Evolutionary conservation across 2,329 filamentous ascomycete genomes (phyloP).

Genomic region (Leptodontidium sp.): DNA sequence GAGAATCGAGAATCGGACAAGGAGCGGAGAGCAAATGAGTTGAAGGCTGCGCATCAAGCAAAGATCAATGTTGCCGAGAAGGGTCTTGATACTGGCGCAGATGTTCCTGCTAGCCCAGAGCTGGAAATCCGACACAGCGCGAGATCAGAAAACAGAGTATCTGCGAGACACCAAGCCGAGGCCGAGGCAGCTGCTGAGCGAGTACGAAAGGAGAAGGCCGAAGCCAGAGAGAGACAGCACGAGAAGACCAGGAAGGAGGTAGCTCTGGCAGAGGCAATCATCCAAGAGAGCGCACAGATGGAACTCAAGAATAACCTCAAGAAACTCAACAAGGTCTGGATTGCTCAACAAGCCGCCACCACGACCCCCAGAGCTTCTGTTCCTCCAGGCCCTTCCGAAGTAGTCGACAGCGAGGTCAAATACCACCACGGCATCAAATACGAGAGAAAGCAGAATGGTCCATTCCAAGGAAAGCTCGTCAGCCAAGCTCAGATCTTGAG

Average conservation of each 20-base stretch:
- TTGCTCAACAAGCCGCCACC: constrained; percentile 41
- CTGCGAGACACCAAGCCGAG: constrained; percentile 40
- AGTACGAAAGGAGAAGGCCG: constrained; percentile 39
- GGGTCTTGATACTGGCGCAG: constrained; percentile 24
- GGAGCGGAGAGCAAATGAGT: constrained; percentile 57
- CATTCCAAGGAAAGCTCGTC: constrained; percentile 69
- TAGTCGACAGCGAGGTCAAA: constrained; percentile 58
- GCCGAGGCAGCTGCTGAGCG: constrained; percentile 36
- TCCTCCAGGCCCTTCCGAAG: constrained; percentile 45
- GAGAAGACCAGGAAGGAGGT: constrained; percentile 44
- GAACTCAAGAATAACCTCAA: constrained; percentile 45
- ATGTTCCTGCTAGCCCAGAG: constrained; percentile 34
- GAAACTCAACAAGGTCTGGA: constrained; percentile 45
- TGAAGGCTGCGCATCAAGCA: constrained; percentile 40
- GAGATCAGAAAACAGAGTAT: constrained; percentile 39
- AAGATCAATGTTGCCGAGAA: constrained; percentile 35
- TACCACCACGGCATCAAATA: constrained; percentile 68
- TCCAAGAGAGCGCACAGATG: constrained; percentile 39
- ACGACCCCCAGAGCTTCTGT: constrained; percentile 22
- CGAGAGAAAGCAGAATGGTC: constrained; percentile 66
- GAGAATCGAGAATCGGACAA: constrained; percentile 60
- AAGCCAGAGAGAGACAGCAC: constrained; percentile 39
- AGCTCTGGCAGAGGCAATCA: constrained; percentile 39
- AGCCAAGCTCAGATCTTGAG: constrained; percentile 67
- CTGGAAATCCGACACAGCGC: constrained; percentile 43